Base-by-base conservation (phyloP, 73 alveolate species). In the Paramecium tetraurelia region DNA sequence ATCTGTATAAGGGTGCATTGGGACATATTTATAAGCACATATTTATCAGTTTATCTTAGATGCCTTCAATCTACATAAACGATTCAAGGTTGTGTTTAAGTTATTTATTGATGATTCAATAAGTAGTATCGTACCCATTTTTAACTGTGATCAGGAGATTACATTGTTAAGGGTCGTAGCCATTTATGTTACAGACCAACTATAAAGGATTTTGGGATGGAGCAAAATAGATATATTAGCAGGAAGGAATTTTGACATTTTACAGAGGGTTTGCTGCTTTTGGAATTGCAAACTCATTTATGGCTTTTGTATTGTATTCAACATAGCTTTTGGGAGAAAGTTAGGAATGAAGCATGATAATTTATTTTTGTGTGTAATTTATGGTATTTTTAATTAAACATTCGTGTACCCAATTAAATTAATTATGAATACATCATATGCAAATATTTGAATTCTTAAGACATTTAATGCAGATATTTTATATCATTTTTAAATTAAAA, bases 291-390 rank as follows among this genome's bases (percentile, higher is more conserved):
- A 80, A 80, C 24, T 38, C 53, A 48, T 80, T 80, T 35, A 40
- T 80, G 10, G 21, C 76, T 40, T 46, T 48, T 40, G 89, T 76
- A 31, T 76, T 76, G 24, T 76, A 76, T 43, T 40, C 71, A 20
- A 76, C 89, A 8, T 18, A 76, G 43, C 27, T 76, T 20, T 76
- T 76, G 27, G 89, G 89, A 76, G 89, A 76, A 43, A 21, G 29
- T 20, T 33, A 38, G 21, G 90, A 80, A 22, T 80, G 90, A 80
- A 18, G 14, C 6, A n/a, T n/a, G n/a, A 18, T n/a, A 4, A 53
- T n/a, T 18, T 53, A 18, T 53, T 18, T 18, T 53, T 53, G 69
- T 18, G 12, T 53, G 69, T 53, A 53, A 53, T 53, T 16, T 53
- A 53, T 18, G 27, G 14, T 53, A 53, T 18, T 53, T 53, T n/a